Percentiles rank a stretch among this genome's conserved stretches.
Evolutionary conservation across 1,139 yeast genomes (phyloP).

Genomic region (Yamadazyma pseudoaaseri): DNA sequence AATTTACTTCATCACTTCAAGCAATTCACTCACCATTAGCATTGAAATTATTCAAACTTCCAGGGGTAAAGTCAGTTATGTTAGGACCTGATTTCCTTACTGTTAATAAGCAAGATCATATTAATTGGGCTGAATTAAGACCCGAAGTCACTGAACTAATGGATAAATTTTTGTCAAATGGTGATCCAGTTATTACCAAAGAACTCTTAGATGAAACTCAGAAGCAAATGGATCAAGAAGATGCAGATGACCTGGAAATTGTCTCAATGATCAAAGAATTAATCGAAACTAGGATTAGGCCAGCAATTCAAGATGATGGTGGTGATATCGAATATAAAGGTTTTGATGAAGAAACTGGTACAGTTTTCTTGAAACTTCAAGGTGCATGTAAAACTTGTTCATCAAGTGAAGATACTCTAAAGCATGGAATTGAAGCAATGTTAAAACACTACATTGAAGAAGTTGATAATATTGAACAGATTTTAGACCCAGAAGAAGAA

Average conservation of each 20-base stretch:
- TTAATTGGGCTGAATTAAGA: conserved; percentile 46
- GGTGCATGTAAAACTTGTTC: conserved; percentile 87
- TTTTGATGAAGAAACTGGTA: conserved; percentile 66
- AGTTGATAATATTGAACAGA: conserved; percentile 72
- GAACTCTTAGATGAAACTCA: conserved; percentile 41
- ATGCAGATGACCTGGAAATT: conserved; percentile 49
- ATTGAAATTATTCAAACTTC: conserved; percentile 69
- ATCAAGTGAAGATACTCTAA: conserved; percentile 72
- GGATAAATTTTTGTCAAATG: conserved; percentile 34
- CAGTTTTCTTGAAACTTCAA: conserved; percentile 69
- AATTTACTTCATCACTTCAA: conserved; percentile 69
- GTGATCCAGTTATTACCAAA: conserved; percentile 52
- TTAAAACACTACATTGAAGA: conserved; percentile 82
- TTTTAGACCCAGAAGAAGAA: conserved; percentile 48
- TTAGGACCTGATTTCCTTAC: conserved; percentile 64
- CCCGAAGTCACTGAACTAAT: conserved; percentile 45
- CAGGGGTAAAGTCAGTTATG: conserved; percentile 86
- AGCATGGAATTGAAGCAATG: conserved; percentile 82
- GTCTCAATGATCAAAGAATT: conserved; percentile 60
- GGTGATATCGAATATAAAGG: conserved; percentile 76
- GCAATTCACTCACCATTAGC: conserved; percentile 84
- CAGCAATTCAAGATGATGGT: conserved; percentile 77
- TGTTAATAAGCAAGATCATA: conserved; percentile 46
- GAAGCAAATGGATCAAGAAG: conserved; percentile 27
- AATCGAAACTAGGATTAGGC: conserved; percentile 60